Evolutionary conservation across 1,284 basidiomycete species (phyloP).

Genomic region (Sanghuangporus baumii): DNA sequence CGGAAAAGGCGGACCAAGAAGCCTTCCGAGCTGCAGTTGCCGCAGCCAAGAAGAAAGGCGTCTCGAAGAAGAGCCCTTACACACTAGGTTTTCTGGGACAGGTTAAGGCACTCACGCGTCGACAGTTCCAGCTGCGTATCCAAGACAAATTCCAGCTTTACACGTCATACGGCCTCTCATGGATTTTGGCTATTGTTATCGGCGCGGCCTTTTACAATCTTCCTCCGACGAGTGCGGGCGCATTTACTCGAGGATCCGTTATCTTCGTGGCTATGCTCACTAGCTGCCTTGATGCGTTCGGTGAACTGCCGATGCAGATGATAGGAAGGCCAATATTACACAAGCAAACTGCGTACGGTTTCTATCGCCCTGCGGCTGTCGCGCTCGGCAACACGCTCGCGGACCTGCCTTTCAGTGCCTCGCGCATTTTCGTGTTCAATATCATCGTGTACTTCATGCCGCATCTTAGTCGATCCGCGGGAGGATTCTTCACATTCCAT

Average conservation of each 20-base stretch:
- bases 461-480: slow-evolving; percentile 51
- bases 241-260: slow-evolving; percentile 83
- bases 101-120: slow-evolving; percentile 62
- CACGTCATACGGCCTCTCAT: slow-evolving; percentile 60
- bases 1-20: slow-evolving; percentile 62
- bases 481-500: slow-evolving; percentile 70
- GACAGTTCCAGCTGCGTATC: slow-evolving; percentile 74
- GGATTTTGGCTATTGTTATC: slow-evolving; percentile 64
- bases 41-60: slow-evolving; percentile 79
- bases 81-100: slow-evolving; percentile 78
- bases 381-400: slow-evolving; percentile 70
- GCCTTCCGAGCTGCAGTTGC: slow-evolving; percentile 72
- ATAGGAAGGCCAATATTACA: slow-evolving; percentile 68
- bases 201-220: slow-evolving; percentile 74
- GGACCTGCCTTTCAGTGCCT: slow-evolving; percentile 71
- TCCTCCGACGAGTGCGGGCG: slow-evolving; percentile 69
- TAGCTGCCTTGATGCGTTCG: slow-evolving; percentile 73
- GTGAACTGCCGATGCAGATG: slow-evolving; percentile 72
- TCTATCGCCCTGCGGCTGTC: slow-evolving; percentile 76
- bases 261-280: slow-evolving; percentile 74
- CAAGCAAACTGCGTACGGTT: slow-evolving; percentile 67
- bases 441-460: slow-evolving; percentile 76
- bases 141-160: slow-evolving; percentile 82
- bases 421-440: slow-evolving; percentile 58
- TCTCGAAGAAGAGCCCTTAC: slow-evolving; percentile 82